Percentiles rank a stretch among this genome's conserved stretches.
Evolutionary conservation across 148 eudicot species (phyloP).

Genomic region (Arbutus unedo): DNA sequence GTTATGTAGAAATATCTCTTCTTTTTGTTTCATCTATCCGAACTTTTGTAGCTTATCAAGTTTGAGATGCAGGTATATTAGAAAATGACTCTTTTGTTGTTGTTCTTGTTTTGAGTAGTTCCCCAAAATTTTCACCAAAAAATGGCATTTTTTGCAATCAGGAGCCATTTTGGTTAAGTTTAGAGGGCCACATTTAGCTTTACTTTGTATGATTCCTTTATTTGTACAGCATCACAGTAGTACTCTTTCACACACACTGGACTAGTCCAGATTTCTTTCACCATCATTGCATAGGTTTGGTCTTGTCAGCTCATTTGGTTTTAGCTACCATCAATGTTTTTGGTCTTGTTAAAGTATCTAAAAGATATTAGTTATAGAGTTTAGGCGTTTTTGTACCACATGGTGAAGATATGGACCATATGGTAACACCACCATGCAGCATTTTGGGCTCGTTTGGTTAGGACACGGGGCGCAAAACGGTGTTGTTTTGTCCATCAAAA

Average conservation of each 20-base stretch:
- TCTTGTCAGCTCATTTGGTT: neutral
- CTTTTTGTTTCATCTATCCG: neutral
- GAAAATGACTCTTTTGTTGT: no score
- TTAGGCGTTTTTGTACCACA: conserved; percentile 6
- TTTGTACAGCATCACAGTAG: neutral
- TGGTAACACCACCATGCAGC: conserved; percentile 8
- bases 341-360: neutral
- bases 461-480: no score
- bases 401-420: neutral
- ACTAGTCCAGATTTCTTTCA: neutral
- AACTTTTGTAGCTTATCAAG: no score
- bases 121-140: neutral
- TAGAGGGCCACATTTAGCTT: neutral
- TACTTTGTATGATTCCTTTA: neutral
- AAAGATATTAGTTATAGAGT: neutral
- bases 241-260: neutral
- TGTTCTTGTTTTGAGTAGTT: neutral
- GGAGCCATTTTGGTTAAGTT: neutral
- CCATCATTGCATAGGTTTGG: neutral
- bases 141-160: neutral
- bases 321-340: neutral
- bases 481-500: no score
- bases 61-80: no score
- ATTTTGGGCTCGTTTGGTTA: neutral
- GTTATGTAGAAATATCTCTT: neutral